A percentile compares a stretch with the other conserved stretches of the same genome.
Evolutionary conservation across 2,329 filamentous ascomycete species (phyloP).

Genomic region (Graphiopsis chlorocephala): DNA sequence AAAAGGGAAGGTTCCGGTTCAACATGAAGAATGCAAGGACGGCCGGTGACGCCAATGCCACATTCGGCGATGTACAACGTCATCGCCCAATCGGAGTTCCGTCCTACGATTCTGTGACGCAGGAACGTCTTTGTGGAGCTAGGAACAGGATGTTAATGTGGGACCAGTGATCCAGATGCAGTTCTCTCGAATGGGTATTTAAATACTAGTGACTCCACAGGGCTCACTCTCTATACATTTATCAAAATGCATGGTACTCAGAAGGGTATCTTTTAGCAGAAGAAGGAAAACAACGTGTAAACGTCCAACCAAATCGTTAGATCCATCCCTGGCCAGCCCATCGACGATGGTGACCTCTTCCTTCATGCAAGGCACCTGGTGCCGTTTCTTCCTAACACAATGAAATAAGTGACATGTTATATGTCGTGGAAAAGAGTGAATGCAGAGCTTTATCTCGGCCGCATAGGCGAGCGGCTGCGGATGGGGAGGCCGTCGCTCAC

Average conservation of each 20-base stretch:
- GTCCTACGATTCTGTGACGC: neutral
- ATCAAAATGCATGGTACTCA: neutral
- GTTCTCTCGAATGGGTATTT: neutral
- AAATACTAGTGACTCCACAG: neutral
- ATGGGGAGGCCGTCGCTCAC: conserved; percentile 8
- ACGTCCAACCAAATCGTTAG: neutral
- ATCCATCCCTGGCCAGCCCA: neutral
- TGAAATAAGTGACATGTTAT: neutral
- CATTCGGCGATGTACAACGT: neutral
- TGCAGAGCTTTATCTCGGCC: neutral
- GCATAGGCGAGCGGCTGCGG: conserved; percentile 7
- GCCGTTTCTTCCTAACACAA: neutral
- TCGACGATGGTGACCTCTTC: neutral
- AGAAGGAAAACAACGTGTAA: neutral
- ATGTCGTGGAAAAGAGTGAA: neutral
- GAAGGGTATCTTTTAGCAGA: conserved; percentile 5
- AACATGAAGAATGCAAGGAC: neutral
- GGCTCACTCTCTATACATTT: neutral
- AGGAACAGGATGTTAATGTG: neutral
- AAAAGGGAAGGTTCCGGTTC: neutral
- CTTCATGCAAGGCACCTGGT: neutral
- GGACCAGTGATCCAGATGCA: neutral
- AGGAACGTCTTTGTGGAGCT: neutral
- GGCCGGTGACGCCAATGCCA: conserved; percentile 1
- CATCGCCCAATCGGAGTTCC: neutral